These are phyloP conservation scores for Leccinum rimulosum DNA, from an alignment of 768 basidiomycete species.

Conservation along the genomic window DNA sequence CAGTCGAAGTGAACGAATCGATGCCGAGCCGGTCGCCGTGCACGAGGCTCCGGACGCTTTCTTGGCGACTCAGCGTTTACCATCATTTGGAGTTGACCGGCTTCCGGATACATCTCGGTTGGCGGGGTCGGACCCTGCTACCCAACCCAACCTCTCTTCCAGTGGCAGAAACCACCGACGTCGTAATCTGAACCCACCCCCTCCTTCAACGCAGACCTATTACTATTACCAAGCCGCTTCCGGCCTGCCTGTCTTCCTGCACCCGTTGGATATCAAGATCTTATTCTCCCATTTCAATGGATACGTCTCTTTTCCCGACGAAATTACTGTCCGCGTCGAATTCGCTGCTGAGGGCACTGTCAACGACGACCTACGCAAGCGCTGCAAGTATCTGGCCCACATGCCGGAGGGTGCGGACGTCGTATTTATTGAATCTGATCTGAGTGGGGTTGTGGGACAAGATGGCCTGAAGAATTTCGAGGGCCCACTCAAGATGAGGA, in stretches of 20 bases:
- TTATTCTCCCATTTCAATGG: constrained; percentile 78
- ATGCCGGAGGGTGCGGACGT: constrained; percentile 91
- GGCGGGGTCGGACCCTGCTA: constrained; percentile 5
- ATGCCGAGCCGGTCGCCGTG: constrained; percentile 6
- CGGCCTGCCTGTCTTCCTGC: constrained; percentile 88
- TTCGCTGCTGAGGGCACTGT: constrained; percentile 73
- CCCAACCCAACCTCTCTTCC: constrained; percentile 7
- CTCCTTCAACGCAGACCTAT: constrained; percentile 86
- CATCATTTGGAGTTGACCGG: constrained; percentile 11
- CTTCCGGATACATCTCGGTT: not conserved
- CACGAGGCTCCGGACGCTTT: constrained; percentile 59
- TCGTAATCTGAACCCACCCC: constrained; percentile 81
- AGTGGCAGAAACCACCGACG: constrained; percentile 51
- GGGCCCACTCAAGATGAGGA: constrained; percentile 72
- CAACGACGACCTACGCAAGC: constrained; percentile 89
- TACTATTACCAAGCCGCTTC: constrained; percentile 95
- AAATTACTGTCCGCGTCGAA: constrained; percentile 78
- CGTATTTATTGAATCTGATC: constrained; percentile 87
- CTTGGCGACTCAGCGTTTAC: constrained; percentile 42
- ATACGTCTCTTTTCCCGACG: constrained; percentile 83
- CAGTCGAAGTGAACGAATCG: constrained; percentile 24
- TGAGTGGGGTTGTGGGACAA: constrained; percentile 71
- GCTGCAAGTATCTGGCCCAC: constrained; percentile 94
- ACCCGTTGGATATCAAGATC: constrained; percentile 94
- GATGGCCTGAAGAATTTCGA: constrained; percentile 84